Evolutionary conservation across 108 stramenopile genomes (phyloP), one percentile per base, ranked within the genome.

Genomic region (Fragilariopsis cylindrus): DNA sequence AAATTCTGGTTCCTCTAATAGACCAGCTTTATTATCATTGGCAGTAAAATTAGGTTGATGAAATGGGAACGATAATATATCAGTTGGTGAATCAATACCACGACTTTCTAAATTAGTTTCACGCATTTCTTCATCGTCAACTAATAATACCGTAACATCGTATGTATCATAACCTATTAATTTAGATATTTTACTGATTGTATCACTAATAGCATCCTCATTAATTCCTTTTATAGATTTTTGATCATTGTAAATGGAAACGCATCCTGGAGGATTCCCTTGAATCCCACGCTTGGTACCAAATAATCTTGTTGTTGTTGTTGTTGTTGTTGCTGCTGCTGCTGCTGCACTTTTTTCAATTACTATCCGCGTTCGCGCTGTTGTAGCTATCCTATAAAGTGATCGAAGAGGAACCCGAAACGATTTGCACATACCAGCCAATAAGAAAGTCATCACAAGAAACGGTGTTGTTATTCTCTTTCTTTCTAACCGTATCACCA

Each of bases 1-100:
- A 72, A 91, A 88, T 47, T 85, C 80, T 5, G 90, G 91, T 43
- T 87, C 82, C 16, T 76, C 70, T 70, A 95, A 66, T 41, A 81
- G 68, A 8, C 94, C 94, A 3, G 94, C 90, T 58, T 78, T 53
- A 4, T 45, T 7, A 9, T 41, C 42, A 30, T n/a, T 30, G 58
- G 40, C 9, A 30, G 30, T 2, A 30, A 30, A 30, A 7, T 53
- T 19, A 19, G 65, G 62, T 1, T 90, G 84, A 57, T 82, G 80
- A 70, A 95, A 87, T 18, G 92, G 92, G 74, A 96, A 98, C 18
- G 90, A 91, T 16, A 98, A 71, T 53, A 98, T 89, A 62, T 98
- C 97, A 0, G 97, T 96, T 1, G 91, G 81, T 7, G 75, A 71
- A 65, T 87, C 73, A 7, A 92, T 72, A 4, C 88, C 88, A 15